Conservation (phyloP, 2,329 filamentous ascomycete genomes). For the Phaeosphaeriaceae sp. region DNA sequence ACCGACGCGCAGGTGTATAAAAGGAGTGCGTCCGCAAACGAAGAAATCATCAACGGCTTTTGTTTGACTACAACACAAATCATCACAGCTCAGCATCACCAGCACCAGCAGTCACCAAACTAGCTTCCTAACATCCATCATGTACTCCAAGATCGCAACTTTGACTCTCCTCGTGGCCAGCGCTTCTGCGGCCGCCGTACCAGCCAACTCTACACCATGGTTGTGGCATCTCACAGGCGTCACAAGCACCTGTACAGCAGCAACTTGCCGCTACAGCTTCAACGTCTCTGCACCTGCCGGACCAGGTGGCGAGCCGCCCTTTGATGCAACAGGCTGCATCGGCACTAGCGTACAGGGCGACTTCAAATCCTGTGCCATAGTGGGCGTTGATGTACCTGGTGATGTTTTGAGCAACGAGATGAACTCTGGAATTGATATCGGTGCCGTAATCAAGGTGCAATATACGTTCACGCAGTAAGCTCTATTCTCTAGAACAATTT, state of each 20-base stretch:
- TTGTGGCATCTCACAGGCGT: constrained; percentile 24
- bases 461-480: constrained; percentile 23
- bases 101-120: too few species aligned
- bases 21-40: too few species aligned
- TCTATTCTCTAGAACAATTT: too few species aligned
- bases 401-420: constrained; percentile 20
- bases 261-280: constrained; percentile 28
- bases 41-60: too few species aligned
- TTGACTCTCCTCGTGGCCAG: constrained; percentile 15
- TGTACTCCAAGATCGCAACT: constrained; percentile 17
- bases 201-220: constrained; percentile 10
- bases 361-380: constrained; percentile 19
- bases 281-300: constrained; percentile 19
- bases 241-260: constrained; percentile 26
- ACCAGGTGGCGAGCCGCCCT: constrained; percentile 18
- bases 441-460: constrained; percentile 16
- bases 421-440: constrained; percentile 13
- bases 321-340: constrained; percentile 18
- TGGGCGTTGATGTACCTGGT: constrained; percentile 16
- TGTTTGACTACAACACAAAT: too few species aligned
- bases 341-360: constrained; percentile 18
- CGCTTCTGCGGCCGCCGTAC: constrained; percentile 5
- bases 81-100: too few species aligned
- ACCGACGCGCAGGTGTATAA: too few species aligned
- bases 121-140: constrained; percentile 1